phyloP scores from a whole-genome alignment of 2,329 filamentous ascomycete genomes.

The Fusarium torulosum region DNA sequence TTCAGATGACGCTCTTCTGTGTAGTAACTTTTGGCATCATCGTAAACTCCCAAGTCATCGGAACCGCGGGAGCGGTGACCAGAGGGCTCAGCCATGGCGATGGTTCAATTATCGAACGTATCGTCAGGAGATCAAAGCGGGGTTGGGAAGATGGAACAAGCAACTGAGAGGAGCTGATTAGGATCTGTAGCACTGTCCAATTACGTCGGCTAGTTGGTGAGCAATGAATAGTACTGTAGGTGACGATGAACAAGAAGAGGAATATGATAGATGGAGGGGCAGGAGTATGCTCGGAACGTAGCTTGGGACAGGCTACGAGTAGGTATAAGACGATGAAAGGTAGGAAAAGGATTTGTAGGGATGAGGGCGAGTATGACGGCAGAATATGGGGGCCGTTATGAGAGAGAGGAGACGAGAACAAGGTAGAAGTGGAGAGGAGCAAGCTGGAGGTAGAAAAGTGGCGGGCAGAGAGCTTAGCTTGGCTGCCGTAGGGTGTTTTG shows the following conservation, averaged over 20 bases:
- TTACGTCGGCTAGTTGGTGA: slow-evolving; percentile 28
- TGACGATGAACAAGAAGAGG: background rate
- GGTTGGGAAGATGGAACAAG: slow-evolving; percentile 9
- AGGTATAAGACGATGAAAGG: slow-evolving; percentile 33
- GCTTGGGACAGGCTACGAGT: slow-evolving; percentile 34
- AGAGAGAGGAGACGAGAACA: slow-evolving; percentile 32
- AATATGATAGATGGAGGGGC: slow-evolving; percentile 4
- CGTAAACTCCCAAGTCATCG: slow-evolving; percentile 64
- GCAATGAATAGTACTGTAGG: background rate
- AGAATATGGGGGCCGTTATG: slow-evolving; percentile 33
- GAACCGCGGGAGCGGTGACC: slow-evolving; percentile 54
- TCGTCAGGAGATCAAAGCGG: slow-evolving; percentile 17
- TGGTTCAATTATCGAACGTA: slow-evolving; percentile 21
- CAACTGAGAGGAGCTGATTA: background rate
- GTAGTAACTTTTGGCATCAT: slow-evolving; percentile 71
- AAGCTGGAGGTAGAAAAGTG: slow-evolving; percentile 35
- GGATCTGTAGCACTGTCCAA: slow-evolving; percentile 24
- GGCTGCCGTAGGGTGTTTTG: background rate
- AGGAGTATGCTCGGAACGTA: slow-evolving; percentile 25
- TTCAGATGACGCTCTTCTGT: slow-evolving; percentile 66
- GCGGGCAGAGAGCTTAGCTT: slow-evolving; percentile 44
- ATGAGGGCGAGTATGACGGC: slow-evolving; percentile 39
- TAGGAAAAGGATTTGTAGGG: slow-evolving; percentile 32
- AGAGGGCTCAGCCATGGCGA: slow-evolving; percentile 47
- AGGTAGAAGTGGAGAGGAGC: slow-evolving; percentile 37